Base-by-base conservation (phyloP, 768 basidiomycete genomes). In the Tylopilus vinaceipallidus region DNA sequence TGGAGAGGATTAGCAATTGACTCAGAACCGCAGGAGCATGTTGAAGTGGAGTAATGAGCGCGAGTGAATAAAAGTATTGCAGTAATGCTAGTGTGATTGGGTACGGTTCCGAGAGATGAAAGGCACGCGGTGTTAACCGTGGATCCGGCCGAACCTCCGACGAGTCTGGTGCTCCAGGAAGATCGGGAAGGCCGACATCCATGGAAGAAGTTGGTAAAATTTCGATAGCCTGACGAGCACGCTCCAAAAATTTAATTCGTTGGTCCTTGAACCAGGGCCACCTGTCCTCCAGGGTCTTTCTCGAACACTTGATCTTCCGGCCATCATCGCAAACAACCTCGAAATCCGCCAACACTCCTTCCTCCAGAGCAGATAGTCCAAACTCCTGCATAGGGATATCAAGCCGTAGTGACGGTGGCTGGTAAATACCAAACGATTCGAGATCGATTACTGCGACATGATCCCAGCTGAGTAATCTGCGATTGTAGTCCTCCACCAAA, bases 261-360 rank as follows among this genome's bases (percentile, higher is more conserved):
- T 91, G 84, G 45, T 83, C 80, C 56, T 80, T 80, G 76, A 99
- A 94, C 95, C 95, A 99, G 2, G 88, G 83, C 95, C 95, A 99
- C 29, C 95, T 80, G 29, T 92, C 86, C 62, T 91, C 87, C 24
- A 99, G 74, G n/a, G 92, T 65, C 64, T 80, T 84, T 40, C 91
- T 78, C 20, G 92, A 94, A 64, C 91, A 94, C 43, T 77, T 72
- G 53, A 99, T 80, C 57, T 79, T 81, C 47, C 90, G 78, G 2
- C 91, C 91, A 65, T 98, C 95, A 57, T 95, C 91, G 63, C 92
- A 95, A 13, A 95, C 71, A 50, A 99, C 77, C 61, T 95, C 91
- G 57, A 98, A 98, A 69, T 99, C 95, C 1, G 90, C 79, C n/a
- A 88, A 71, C 17, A 86, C 72, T 26, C 75, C 76, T 65, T 94